Base-by-base conservation (phyloP, 371 early-diverging fungal genomes). In the Mortierella sp. region DNA sequence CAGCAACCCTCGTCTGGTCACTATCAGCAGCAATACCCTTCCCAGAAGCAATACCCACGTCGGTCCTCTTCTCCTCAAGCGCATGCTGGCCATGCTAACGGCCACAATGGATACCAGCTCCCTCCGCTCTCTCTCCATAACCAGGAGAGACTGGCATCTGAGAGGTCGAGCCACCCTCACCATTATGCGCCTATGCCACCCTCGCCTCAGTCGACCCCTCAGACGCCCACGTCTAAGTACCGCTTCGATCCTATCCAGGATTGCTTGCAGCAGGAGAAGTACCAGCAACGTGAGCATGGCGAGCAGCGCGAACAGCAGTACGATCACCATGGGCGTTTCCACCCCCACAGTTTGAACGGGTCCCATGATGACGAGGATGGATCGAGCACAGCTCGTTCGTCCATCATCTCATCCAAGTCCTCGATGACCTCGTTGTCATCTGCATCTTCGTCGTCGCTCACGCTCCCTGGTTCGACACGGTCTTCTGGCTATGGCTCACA, bases 171-270 rank as follows among this genome's bases (percentile, higher is more conserved):
- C 55, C 52, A 57, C n/a, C 38, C 34, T 6, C 70, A 68, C 57
- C 65, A 52, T 16, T 34, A 58, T 63, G 58, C 57, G 5, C 77
- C 57, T 26, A 74, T 79, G 6, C 82, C 86, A 19, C 82, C 82
- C 14, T 86, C 82, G 52, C 86, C 86, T 42, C 86, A 82, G 77
- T 86, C 86, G 38, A 80, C 86, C 21, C 86, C 86, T 4, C 86
- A 86, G 26, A 86, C 86, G 16, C 86, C 86, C 3, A 82, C 68
- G 42, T 38, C 86, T 14, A 79, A 82, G 55, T 75, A 86, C 75
- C 86, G 86, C 0, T 86, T 86, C 70, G 86, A 86, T 34, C 86
- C 86, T 7, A 82, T 86, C 54, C 86, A 86, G 9, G 86, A 86
- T 54, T 82, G 86, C 31, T 21, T 86, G 45, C 86, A 86, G 63